Evolutionary conservation across 140 eudicot genomes (phyloP).

Genomic region (Oenanthe javanica): DNA sequence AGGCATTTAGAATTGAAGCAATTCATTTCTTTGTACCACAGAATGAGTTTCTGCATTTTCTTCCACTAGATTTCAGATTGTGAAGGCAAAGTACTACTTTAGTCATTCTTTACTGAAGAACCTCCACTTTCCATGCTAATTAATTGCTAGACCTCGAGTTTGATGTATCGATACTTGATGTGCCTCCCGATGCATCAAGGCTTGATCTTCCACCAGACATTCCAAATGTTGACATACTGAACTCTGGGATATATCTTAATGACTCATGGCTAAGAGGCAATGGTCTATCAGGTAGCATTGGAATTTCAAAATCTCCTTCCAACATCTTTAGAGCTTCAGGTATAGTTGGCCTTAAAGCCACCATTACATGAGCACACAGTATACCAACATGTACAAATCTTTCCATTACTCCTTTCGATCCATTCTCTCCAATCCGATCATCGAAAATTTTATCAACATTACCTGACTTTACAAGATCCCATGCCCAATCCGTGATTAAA

Average conservation of each 20-base stretch:
- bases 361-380: too few species aligned
- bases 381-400: too few species aligned
- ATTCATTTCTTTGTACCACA: not conserved
- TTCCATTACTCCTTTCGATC: too few species aligned
- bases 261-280: conserved; percentile 16
- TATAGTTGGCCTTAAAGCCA: too few species aligned
- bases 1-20: not conserved
- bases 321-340: too few species aligned
- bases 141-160: not conserved
- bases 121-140: not conserved
- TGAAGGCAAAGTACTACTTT: not conserved
- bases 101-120: not conserved
- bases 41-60: not conserved
- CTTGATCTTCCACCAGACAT: not conserved
- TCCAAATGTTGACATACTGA: conserved; percentile 1
- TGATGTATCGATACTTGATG: not conserved
- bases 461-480: too few species aligned
- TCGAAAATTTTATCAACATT: too few species aligned
- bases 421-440: too few species aligned
- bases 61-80: not conserved
- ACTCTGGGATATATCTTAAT: conserved; percentile 1
- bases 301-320: too few species aligned
- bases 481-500: too few species aligned
- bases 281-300: too few species aligned
- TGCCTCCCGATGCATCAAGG: not conserved